Conservation (phyloP, 306 rosid species). For the Medicago truncatula region DNA sequence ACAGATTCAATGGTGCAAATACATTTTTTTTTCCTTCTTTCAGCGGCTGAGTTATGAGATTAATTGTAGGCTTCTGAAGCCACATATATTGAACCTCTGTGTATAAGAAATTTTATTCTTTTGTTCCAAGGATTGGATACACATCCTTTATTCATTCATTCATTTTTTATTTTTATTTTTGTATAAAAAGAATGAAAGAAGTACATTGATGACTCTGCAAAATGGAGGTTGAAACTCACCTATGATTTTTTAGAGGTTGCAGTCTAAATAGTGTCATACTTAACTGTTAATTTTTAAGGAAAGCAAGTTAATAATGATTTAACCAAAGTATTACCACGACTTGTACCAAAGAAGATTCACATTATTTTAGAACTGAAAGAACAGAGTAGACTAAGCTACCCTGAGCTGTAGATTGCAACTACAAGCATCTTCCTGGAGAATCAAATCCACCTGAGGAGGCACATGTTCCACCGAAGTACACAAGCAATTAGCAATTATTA, state of each 20-base stretch:
- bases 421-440: background rate
- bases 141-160: background rate
- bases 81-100: constrained; percentile 25
- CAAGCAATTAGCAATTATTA: background rate
- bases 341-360: background rate
- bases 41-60: background rate
- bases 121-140: background rate
- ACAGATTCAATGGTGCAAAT: constrained; percentile 16
- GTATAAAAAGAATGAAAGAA: background rate
- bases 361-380: background rate
- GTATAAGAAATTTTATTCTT: background rate
- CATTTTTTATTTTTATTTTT: background rate
- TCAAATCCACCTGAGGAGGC: background rate
- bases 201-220: background rate
- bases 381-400: background rate
- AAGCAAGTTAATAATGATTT: background rate
- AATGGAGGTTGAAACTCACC: constrained; percentile 8
- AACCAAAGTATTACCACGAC: background rate
- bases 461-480: background rate
- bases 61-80: constrained; percentile 29
- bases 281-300: background rate
- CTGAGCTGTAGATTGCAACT: background rate
- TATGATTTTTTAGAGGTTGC: background rate
- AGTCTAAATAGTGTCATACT: background rate
- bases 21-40: background rate